phyloP scores from a whole-genome alignment of 2,329 filamentous ascomycete genomes.

The Penicillium sp. region DNA sequence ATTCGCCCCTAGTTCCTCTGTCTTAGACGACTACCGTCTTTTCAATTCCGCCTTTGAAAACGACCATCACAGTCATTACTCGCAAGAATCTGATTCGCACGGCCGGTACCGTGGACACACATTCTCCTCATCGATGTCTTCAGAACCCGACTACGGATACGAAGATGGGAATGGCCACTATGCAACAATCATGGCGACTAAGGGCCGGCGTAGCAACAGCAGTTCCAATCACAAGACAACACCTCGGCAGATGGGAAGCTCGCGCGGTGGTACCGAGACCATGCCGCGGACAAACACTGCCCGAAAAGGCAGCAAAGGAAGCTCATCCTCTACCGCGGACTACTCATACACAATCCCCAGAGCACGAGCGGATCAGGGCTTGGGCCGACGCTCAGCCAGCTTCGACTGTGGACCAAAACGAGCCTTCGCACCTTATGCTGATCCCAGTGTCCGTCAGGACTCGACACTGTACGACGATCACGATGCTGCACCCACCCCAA shows the following conservation, averaged over 20 bases:
- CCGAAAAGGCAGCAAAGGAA: slow-evolving; percentile 68
- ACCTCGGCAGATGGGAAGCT: slow-evolving; percentile 62
- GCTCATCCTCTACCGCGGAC: slow-evolving; percentile 75
- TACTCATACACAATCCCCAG: slow-evolving; percentile 51
- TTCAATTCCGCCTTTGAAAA: slow-evolving; percentile 43
- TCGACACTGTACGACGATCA: slow-evolving; percentile 50
- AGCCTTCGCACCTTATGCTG: slow-evolving; percentile 24
- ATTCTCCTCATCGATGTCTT: slow-evolving; percentile 59
- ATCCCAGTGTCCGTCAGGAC: slow-evolving; percentile 22
- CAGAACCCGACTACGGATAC: slow-evolving; percentile 50
- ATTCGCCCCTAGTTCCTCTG: slow-evolving; percentile 48
- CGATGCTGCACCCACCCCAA: slow-evolving; percentile 83
- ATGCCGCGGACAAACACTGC: slow-evolving; percentile 35
- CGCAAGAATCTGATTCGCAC: slow-evolving; percentile 31
- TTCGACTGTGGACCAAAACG: slow-evolving; percentile 44
- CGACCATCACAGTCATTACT: slow-evolving; percentile 33
- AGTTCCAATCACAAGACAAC: slow-evolving; percentile 67
- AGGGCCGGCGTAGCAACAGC: slow-evolving; percentile 72
- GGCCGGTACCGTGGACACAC: slow-evolving; percentile 56
- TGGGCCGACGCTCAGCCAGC: slow-evolving; percentile 43
- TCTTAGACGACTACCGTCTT: slow-evolving; percentile 37
- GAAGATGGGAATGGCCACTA: slow-evolving; percentile 42
- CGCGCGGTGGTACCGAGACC: slow-evolving; percentile 42
- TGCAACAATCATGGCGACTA: slow-evolving; percentile 37
- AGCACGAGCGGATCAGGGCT: slow-evolving; percentile 29